Conservation (phyloP, 2,329 filamentous ascomycete species). For the Parastagonospora avenae region DNA sequence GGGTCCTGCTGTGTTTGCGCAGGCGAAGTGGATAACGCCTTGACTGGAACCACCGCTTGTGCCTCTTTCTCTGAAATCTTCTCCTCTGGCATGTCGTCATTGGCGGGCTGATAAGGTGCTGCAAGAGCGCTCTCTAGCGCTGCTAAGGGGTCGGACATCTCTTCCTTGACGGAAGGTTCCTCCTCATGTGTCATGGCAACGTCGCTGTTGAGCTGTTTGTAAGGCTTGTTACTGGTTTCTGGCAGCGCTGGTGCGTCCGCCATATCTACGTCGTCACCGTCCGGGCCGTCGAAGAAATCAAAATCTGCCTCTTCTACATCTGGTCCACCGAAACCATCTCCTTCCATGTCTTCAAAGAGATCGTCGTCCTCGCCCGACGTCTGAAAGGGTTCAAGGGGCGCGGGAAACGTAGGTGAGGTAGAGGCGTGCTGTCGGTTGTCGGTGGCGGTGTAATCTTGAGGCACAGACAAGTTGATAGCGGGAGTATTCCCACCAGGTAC, state of each 20-base stretch:
- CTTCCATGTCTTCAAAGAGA: slow-evolving; percentile 69
- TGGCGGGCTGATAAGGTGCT: slow-evolving; percentile 6
- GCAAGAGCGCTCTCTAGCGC: slow-evolving; percentile 38
- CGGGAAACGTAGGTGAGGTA: slow-evolving; percentile 30
- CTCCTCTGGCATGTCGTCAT: slow-evolving; percentile 1
- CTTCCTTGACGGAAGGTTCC: slow-evolving; percentile 23
- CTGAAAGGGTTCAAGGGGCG: slow-evolving; percentile 28
- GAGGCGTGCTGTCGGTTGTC: slow-evolving; percentile 26
- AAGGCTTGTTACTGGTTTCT: slow-evolving; percentile 11
- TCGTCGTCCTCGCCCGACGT: slow-evolving; percentile 53
- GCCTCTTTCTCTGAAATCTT: slow-evolving; percentile 6
- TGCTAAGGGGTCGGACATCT: slow-evolving; percentile 32
- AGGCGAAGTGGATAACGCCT: neutral
- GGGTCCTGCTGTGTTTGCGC: neutral
- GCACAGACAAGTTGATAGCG: slow-evolving; percentile 39
- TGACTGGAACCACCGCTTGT: neutral
- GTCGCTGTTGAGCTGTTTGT: slow-evolving; percentile 1
- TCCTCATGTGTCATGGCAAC: neutral
- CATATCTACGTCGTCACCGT: slow-evolving; percentile 47
- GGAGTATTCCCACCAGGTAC: slow-evolving; percentile 37
- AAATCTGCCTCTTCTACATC: slow-evolving; percentile 84
- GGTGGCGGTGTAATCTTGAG: slow-evolving; percentile 22
- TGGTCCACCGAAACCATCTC: slow-evolving; percentile 73
- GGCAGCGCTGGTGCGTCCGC: slow-evolving; percentile 28
- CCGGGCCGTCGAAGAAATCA: slow-evolving; percentile 76